Evolutionary conservation across 2,329 filamentous ascomycete genomes (phyloP).

Genomic region (Ceratocystis ficicola): DNA sequence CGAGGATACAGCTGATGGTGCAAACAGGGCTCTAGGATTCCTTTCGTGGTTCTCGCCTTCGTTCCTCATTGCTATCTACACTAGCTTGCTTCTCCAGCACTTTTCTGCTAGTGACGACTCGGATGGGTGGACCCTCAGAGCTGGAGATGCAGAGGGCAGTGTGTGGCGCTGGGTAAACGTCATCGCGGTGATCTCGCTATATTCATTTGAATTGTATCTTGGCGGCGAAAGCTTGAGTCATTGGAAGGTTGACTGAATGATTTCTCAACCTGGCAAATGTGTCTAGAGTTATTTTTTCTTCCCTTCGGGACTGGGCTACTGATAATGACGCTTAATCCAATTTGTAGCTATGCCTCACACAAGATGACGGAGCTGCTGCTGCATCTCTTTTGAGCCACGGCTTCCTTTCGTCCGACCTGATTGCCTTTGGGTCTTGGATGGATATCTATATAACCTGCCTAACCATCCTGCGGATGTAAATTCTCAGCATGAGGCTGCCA

Average conservation of each 20-base stretch:
- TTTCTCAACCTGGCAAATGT: constrained; percentile 21
- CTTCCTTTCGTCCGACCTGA: not conserved
- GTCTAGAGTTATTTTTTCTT: constrained; percentile 9
- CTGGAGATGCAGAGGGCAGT: constrained; percentile 71
- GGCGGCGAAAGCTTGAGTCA: constrained; percentile 78
- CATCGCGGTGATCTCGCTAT: constrained; percentile 75
- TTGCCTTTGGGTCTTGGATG: not conserved
- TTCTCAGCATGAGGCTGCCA: not conserved
- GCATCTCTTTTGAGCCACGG: not conserved
- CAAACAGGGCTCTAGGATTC: constrained; percentile 66
- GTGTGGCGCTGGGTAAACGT: constrained; percentile 92
- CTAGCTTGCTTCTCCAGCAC: constrained; percentile 86
- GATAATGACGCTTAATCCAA: not conserved
- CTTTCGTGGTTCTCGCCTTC: constrained; percentile 91
- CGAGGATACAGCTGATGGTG: constrained; percentile 66
- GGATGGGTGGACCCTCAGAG: constrained; percentile 72
- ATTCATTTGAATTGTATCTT: constrained; percentile 80
- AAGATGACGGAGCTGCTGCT: not conserved
- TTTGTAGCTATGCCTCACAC: not conserved
- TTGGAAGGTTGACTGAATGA: constrained; percentile 78
- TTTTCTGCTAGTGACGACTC: constrained; percentile 66
- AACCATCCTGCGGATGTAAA: not conserved
- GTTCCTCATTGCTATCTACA: constrained; percentile 92
- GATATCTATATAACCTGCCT: not conserved
- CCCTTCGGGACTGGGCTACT: not conserved